Evolutionary conservation across 2,329 filamentous ascomycete species (phyloP).

Genomic region (Teratosphaeriaceae sp.): DNA sequence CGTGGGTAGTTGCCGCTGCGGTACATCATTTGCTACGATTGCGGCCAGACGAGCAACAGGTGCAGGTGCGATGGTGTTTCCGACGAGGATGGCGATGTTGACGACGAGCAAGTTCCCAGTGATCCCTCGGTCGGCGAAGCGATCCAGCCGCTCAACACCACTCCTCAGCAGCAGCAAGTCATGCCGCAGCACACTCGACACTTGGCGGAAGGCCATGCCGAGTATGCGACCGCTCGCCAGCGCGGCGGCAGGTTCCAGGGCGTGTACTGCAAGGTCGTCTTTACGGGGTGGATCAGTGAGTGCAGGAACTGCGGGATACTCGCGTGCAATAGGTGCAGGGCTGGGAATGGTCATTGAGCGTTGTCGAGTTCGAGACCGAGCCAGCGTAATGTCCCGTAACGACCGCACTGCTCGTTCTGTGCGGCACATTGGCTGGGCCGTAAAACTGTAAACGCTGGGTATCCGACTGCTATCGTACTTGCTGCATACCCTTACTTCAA

Average conservation of each 20-base stretch:
- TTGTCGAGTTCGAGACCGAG: no score
- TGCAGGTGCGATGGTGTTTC: not conserved
- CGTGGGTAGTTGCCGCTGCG: not conserved
- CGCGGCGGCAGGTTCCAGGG: no score
- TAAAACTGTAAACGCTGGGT: no score
- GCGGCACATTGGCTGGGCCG: no score
- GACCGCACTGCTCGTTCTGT: no score
- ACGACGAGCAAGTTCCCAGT: no score
- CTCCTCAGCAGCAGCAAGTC: not conserved
- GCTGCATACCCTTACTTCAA: no score
- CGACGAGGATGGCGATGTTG: not conserved
- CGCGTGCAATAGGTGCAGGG: not conserved
- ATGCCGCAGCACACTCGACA: not conserved
- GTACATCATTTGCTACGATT: slow-evolving; percentile 1
- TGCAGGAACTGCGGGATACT: not conserved
- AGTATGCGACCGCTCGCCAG: no score
- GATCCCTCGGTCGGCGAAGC: no score
- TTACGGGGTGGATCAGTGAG: not conserved
- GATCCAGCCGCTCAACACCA: no score
- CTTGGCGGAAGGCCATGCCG: not conserved
- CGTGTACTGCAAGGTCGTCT: not conserved
- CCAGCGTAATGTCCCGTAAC: no score
- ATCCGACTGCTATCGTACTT: no score
- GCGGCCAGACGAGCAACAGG: not conserved
- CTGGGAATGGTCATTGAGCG: not conserved